Conservation (phyloP, 106 monocot species). For the Platanthera zijinensis region DNA sequence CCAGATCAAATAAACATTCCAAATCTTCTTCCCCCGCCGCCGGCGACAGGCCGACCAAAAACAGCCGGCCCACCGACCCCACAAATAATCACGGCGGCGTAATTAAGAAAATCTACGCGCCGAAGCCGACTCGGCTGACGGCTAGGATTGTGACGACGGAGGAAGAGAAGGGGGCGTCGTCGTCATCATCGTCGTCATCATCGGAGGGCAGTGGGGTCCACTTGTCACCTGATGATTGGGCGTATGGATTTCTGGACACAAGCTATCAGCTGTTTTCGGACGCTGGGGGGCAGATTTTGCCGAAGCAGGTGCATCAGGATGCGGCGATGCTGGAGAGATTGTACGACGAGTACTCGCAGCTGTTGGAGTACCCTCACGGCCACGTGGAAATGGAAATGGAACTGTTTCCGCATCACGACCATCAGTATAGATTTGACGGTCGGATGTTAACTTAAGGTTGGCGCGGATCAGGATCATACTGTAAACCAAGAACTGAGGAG, state of each 20-base stretch:
- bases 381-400: too few species aligned
- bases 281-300: neutral
- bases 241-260: neutral
- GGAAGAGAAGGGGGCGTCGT: neutral
- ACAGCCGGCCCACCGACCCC: neutral
- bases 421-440: too few species aligned
- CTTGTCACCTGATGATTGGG: too few species aligned
- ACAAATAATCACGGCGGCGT: neutral
- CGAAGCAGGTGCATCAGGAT: too few species aligned
- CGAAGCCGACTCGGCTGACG: constrained; percentile 12
- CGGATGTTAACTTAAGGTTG: too few species aligned
- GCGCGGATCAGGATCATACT: too few species aligned
- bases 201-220: neutral
- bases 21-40: neutral
- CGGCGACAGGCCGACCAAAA: neutral
- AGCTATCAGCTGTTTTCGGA: neutral
- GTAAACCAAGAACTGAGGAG: too few species aligned
- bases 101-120: constrained; percentile 14
- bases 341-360: constrained; percentile 20
- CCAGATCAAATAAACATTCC: neutral
- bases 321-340: constrained; percentile 13
- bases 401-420: too few species aligned
- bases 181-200: too few species aligned
- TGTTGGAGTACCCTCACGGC: neutral
- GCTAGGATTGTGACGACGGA: neutral